Conservation (phyloP, 192 early-diverging fungal genomes). For the Paraglomus brasilianum region DNA sequence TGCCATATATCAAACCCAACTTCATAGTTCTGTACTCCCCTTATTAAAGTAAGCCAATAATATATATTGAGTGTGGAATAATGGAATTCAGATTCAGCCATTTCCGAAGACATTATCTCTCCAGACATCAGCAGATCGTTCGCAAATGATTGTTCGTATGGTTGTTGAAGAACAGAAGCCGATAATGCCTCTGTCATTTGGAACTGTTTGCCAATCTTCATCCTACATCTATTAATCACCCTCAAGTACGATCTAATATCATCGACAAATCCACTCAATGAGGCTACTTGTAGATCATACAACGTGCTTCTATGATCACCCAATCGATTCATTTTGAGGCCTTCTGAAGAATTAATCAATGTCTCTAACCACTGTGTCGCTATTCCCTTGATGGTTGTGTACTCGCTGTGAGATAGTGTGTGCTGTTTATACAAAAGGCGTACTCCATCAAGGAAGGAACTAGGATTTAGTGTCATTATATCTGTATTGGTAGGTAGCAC, state of each 20-base stretch:
- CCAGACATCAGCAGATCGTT: background rate
- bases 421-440: conserved; percentile 48
- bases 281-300: conserved; percentile 51
- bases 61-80: conserved; percentile 56
- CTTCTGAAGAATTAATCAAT: conserved; percentile 51
- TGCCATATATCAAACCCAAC: conserved; percentile 55
- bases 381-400: conserved; percentile 50
- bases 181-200: conserved; percentile 34
- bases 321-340: conserved; percentile 50
- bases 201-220: conserved; percentile 59
- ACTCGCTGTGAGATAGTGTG: conserved; percentile 54
- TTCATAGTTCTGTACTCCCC: conserved; percentile 51
- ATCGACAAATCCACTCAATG: conserved; percentile 53
- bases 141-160: conserved; percentile 27
- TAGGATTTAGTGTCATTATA: conserved; percentile 38
- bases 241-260: conserved; percentile 53
- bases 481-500: conserved; percentile 37
- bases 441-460: conserved; percentile 46
- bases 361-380: conserved; percentile 51
- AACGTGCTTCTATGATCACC: conserved; percentile 53
- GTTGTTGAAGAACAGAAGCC: conserved; percentile 36
- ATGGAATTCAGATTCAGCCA: background rate
- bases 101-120: background rate
- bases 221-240: conserved; percentile 54
- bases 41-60: conserved; percentile 55